These are phyloP conservation scores for Diversispora epigaea DNA, from an alignment of 192 early-diverging fungal genomes.

Conservation along the genomic window DNA sequence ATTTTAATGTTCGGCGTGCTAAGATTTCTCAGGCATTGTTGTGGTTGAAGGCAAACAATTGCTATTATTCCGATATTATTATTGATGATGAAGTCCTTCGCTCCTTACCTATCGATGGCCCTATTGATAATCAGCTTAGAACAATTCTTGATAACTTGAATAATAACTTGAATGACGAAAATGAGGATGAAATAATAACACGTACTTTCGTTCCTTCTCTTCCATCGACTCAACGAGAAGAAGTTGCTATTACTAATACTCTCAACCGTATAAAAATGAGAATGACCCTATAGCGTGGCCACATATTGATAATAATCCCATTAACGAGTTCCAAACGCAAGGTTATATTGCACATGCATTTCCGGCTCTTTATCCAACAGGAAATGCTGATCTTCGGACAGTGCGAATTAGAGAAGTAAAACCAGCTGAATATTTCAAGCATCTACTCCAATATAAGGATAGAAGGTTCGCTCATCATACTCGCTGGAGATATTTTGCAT, in stretches of 20 bases:
- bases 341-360: not conserved
- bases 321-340: not conserved
- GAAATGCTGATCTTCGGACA: not conserved
- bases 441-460: not conserved
- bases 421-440: not conserved
- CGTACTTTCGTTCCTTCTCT: not conserved
- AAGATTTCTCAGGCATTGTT: not conserved
- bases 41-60: not conserved
- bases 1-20: not conserved
- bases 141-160: too few species aligned
- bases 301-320: not conserved
- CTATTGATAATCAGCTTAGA: not conserved
- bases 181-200: not conserved
- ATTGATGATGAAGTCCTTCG: not conserved
- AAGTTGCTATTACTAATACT: not conserved
- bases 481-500: not conserved
- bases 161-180: not conserved
- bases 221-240: not conserved
- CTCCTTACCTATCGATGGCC: not conserved
- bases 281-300: not conserved
- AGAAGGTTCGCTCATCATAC: not conserved
- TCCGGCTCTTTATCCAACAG: not conserved
- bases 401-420: not conserved
- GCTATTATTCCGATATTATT: not conserved
- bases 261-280: not conserved